Evolutionary conservation across 2,329 filamentous ascomycete genomes (phyloP).

Genomic region (Ascochyta lentis): DNA sequence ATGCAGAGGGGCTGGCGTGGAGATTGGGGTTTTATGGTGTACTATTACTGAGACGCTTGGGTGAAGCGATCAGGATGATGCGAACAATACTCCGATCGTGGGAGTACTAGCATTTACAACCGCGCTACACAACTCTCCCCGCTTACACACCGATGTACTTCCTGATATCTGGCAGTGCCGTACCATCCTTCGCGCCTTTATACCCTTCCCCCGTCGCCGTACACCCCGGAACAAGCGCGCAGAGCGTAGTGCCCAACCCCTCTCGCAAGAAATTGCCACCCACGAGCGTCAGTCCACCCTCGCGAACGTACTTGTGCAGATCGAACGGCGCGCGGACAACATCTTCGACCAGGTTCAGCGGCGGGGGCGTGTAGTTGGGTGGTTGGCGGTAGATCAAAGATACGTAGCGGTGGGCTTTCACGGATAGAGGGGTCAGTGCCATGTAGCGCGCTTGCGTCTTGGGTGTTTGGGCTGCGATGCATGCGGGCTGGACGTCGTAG

Average conservation of each 20-base stretch:
- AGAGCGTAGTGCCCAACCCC: conserved; percentile 5
- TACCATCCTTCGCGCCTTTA: neutral
- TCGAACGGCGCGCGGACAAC: conserved; percentile 3
- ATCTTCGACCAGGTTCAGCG: conserved; percentile 3
- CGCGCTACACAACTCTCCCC: neutral
- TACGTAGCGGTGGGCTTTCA: conserved; percentile 6
- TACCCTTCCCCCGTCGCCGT: conserved; percentile 1
- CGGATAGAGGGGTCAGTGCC: neutral
- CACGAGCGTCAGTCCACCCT: neutral
- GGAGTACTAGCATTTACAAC: no score
- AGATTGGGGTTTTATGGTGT: no score
- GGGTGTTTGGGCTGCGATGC: conserved; percentile 1
- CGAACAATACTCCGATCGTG: no score
- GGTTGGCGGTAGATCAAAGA: conserved; percentile 8
- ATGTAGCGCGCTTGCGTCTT: conserved; percentile 7
- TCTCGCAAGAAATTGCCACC: conserved; percentile 9
- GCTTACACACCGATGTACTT: neutral
- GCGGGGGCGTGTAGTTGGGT: conserved; percentile 2
- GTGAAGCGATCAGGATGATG: neutral
- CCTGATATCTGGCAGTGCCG: neutral
- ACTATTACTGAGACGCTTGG: neutral
- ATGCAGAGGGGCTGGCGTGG: no score
- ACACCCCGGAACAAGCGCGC: conserved; percentile 5
- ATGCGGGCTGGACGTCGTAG: conserved; percentile 4
- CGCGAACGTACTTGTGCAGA: conserved; percentile 4